Evolutionary conservation across 257 asterid genomes (phyloP).

Genomic region (Thymus mandschuricus): DNA sequence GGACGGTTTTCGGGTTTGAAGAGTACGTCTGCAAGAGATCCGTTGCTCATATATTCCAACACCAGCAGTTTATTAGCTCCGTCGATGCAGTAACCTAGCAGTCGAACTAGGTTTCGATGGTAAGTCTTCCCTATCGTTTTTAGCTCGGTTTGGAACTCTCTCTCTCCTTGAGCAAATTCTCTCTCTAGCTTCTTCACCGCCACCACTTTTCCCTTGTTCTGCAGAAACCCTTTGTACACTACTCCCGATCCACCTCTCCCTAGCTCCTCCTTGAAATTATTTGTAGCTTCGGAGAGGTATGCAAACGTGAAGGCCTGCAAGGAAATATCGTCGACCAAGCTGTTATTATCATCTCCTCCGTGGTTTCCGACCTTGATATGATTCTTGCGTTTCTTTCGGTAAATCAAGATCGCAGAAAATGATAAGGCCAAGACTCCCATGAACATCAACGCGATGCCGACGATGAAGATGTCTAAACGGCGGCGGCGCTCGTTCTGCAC

Average conservation of each 20-base stretch:
- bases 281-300: slow-evolving; percentile 41
- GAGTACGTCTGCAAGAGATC: no score
- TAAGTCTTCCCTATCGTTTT: no score
- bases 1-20: no score
- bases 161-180: slow-evolving; percentile 24
- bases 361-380: slow-evolving; percentile 19
- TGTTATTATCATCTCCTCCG: slow-evolving; percentile 6
- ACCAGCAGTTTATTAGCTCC: no score
- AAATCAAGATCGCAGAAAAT: slow-evolving; percentile 29
- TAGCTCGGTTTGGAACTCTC: no score
- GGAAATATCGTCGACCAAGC: slow-evolving; percentile 34
- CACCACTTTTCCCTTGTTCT: slow-evolving; percentile 22
- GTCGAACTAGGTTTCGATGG: no score
- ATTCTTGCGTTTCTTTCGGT: slow-evolving; percentile 4
- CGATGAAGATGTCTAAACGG: slow-evolving; percentile 26
- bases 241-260: slow-evolving; percentile 58
- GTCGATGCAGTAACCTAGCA: no score
- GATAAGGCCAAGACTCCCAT: slow-evolving; percentile 34
- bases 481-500: slow-evolving; percentile 26
- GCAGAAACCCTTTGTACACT: slow-evolving; percentile 48
- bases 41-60: no score
- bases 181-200: slow-evolving; percentile 58
- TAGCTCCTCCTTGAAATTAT: slow-evolving; percentile 46
- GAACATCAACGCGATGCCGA: slow-evolving; percentile 29
- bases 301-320: slow-evolving; percentile 39